Base-by-base conservation (phyloP, 768 basidiomycete species). In the Termitomyces sp. region DNA sequence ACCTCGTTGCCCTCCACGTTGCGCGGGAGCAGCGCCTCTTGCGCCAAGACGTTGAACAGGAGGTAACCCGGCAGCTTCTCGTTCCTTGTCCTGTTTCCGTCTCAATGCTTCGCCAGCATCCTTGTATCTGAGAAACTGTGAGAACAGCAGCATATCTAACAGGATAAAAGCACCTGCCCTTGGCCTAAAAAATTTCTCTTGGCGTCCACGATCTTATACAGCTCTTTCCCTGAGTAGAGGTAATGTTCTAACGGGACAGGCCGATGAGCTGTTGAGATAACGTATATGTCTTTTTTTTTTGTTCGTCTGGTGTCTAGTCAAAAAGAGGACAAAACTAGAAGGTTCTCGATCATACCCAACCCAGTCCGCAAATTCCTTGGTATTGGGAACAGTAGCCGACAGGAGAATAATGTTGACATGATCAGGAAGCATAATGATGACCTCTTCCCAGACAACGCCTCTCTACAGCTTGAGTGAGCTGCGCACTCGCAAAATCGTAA, bases 361-460 rank as follows among this genome's bases (percentile, higher is more conserved):
- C 97, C 97, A 99, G 62, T 94, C 94, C 4, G 97, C 97, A 66
- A 99, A 99, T 67, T 98, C 97, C 67, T 89, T 92, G 12, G 95
- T 93, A 66, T 99, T 99, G 8, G 97, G 95, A 0, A 99, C 96
- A 2, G 97, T 99, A 9, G 97, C 97, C 3, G 95, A 98, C 16
- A 99, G 77, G 42, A 99, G 76, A 54, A 99, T 98, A 66, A 99
- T 98, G 70, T 90, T 96, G 68, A 98, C 90, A 71, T 99, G 96
- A 62, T 98, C 97, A 0, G 97, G 97, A 12, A 99, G 78, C 94
- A 99, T 98, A 69, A 99, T 99, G 62, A 99, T 99, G 27, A 99
- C 96, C 73, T 99, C 96, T 72, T 99, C 96, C 97, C 97, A 99
- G 12, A 99, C 97, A 17, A 99, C 97, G 40, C 97, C 97, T 67